Evolutionary conservation across 1,284 basidiomycete species (phyloP).

Genomic region (Coniferiporia sulphurascens): DNA sequence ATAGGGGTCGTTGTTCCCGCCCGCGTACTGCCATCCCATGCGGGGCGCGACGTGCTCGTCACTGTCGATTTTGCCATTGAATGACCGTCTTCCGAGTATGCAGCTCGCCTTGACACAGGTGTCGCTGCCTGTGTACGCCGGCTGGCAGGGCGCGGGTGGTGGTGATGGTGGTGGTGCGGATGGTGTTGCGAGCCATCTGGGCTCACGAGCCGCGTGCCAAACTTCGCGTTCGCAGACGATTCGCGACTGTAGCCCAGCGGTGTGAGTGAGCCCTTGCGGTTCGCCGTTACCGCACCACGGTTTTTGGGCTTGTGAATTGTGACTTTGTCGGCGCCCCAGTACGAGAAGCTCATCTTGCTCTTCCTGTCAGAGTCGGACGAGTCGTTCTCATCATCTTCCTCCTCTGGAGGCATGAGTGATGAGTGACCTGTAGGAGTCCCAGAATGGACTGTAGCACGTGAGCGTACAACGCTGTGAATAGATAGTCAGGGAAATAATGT

Average conservation of each 20-base stretch:
- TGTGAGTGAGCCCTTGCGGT: conserved; percentile 44
- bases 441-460: conserved; percentile 55
- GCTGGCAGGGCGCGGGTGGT: conserved; percentile 52
- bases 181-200: conserved; percentile 13
- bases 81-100: conserved; percentile 52
- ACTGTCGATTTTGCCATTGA: conserved; percentile 57
- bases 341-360: conserved; percentile 88
- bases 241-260: conserved; percentile 64
- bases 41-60: conserved; percentile 37
- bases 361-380: conserved; percentile 83
- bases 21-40: conserved; percentile 64
- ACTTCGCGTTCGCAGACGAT: conserved; percentile 81
- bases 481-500: conserved; percentile 1
- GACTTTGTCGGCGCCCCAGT: conserved; percentile 84
- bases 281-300: conserved; percentile 35
- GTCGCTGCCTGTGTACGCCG: conserved; percentile 49
- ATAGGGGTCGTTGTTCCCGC: conserved; percentile 36
- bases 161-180: conserved; percentile 41
- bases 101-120: conserved; percentile 44
- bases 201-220: conserved; percentile 68
- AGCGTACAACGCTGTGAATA: conserved; percentile 56
- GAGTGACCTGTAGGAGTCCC: conserved; percentile 42
- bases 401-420: conserved; percentile 61
- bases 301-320: conserved; percentile 76
- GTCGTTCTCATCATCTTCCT: conserved; percentile 53